phyloP scores from a whole-genome alignment of 2,329 filamentous ascomycete genomes.

The Hypoxylon sp. region DNA sequence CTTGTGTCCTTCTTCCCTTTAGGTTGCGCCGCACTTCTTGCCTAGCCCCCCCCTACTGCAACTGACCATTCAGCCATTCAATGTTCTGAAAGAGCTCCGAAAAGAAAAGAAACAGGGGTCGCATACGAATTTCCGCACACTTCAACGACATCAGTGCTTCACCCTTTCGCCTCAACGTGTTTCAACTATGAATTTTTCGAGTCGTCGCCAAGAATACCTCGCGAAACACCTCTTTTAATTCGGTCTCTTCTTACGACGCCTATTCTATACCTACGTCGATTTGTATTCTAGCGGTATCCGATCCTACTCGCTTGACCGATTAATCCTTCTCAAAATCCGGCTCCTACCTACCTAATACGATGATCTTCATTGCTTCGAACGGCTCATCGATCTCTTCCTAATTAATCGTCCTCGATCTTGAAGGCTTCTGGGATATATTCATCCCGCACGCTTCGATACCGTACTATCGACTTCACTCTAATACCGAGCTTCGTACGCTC shows the following conservation, averaged over 20 bases:
- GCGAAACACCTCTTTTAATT: conserved; percentile 39
- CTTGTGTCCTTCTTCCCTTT: conserved; percentile 27
- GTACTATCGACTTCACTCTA: conserved; percentile 33
- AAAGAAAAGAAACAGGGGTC: conserved; percentile 26
- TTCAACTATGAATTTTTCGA: conserved; percentile 41
- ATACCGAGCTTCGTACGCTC: conserved; percentile 24
- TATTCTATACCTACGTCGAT: conserved; percentile 12
- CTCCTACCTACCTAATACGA: conserved; percentile 24
- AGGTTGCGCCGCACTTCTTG: conserved; percentile 30
- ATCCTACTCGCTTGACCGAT: too few species aligned
- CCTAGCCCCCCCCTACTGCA: conserved; percentile 24
- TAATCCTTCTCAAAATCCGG: conserved; percentile 3
- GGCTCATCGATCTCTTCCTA: conserved; percentile 21
- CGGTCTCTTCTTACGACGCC: conserved; percentile 10
- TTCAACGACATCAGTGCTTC: conserved; percentile 36
- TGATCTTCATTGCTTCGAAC: conserved; percentile 26
- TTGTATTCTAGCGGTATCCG: too few species aligned
- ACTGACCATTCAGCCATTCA: too few species aligned
- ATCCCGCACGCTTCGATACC: conserved; percentile 20
- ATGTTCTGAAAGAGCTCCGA: conserved; percentile 32
- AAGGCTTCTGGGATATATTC: background rate
- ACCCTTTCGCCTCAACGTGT: conserved; percentile 37
- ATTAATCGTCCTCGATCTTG: too few species aligned
- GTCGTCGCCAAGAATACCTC: conserved; percentile 36
- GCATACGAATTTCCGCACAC: conserved; percentile 30